Conservation (phyloP, 1,284 basidiomycete genomes). For the Tilletia walkeri region DNA sequence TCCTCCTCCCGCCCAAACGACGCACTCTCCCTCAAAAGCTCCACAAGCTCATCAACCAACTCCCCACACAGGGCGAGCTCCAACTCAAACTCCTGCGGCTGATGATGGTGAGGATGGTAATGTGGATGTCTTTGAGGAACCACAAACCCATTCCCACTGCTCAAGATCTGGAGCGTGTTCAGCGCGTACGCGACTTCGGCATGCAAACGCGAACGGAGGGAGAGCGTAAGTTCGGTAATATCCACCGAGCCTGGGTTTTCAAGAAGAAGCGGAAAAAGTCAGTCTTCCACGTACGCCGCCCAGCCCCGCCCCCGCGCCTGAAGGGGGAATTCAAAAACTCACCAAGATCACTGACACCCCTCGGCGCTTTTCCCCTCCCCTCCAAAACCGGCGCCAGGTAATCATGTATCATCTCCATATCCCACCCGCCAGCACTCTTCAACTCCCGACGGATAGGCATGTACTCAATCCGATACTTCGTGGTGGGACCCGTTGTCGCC, state of each 20-base stretch:
- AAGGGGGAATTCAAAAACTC: neutral
- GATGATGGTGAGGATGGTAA: slow-evolving; percentile 55
- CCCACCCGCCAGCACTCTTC: slow-evolving; percentile 79
- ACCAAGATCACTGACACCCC: slow-evolving; percentile 74
- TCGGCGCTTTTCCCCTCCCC: slow-evolving; percentile 61
- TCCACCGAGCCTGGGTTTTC: slow-evolving; percentile 67
- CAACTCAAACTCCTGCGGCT: slow-evolving; percentile 60
- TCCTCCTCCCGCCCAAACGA: slow-evolving; percentile 65
- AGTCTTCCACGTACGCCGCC: too few species aligned
- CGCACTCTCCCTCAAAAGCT: slow-evolving; percentile 73
- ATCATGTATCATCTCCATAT: slow-evolving; percentile 70
- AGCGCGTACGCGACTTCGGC: slow-evolving; percentile 84
- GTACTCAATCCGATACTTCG: slow-evolving; percentile 85
- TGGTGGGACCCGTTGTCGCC: slow-evolving; percentile 26
- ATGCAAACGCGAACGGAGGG: slow-evolving; percentile 77
- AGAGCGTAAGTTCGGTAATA: slow-evolving; percentile 83
- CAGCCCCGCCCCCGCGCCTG: too few species aligned
- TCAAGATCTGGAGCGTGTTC: slow-evolving; percentile 81
- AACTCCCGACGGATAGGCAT: slow-evolving; percentile 74
- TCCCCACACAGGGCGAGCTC: slow-evolving; percentile 71
- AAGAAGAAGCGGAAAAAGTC: too few species aligned
- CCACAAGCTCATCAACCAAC: slow-evolving; percentile 80
- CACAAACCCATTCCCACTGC: slow-evolving; percentile 60
- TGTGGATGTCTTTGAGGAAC: neutral
- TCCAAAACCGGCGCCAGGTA: slow-evolving; percentile 63